A percentile compares a stretch with the other conserved stretches of the same genome.
phyloP scores from a whole-genome alignment of 768 basidiomycete species.

The Leucocoprinus birnbaumii region DNA sequence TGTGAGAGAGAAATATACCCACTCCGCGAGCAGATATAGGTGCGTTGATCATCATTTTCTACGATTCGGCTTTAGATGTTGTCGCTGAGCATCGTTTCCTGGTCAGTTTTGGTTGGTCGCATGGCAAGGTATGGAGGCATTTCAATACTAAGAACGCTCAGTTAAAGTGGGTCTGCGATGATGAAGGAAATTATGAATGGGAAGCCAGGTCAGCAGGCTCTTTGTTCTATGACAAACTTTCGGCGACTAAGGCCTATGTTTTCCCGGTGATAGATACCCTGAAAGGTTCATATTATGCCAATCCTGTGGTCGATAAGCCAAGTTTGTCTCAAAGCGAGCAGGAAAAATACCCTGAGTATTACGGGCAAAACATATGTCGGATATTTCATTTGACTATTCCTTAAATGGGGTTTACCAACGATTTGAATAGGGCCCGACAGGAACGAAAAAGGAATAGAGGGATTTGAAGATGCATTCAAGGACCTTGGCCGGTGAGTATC shows the following conservation, averaged over 20 bases:
- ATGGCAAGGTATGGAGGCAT: constrained; percentile 70
- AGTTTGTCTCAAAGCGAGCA: constrained; percentile 56
- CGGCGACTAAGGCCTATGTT: not conserved
- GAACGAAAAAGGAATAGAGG: constrained; percentile 60
- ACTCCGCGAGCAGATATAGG: constrained; percentile 75
- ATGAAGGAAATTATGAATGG: constrained; percentile 94
- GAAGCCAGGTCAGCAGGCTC: constrained; percentile 52
- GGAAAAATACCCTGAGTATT: constrained; percentile 75
- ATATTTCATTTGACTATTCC: not conserved
- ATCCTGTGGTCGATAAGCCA: constrained; percentile 67
- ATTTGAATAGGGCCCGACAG: constrained; percentile 52
- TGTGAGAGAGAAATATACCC: constrained; percentile 70
- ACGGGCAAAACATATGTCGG: constrained; percentile 85
- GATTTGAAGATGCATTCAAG: constrained; percentile 89
- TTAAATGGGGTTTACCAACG: not conserved
- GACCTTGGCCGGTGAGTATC: constrained; percentile 60
- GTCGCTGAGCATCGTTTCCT: not conserved
- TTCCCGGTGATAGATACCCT: constrained; percentile 52
- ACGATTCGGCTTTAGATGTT: not conserved
- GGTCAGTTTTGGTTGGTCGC: constrained; percentile 91
- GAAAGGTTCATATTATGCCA: constrained; percentile 96
- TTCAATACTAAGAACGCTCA: not conserved
- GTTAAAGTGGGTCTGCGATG: not conserved
- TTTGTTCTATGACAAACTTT: not conserved
- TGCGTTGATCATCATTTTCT: constrained; percentile 25